Evolutionary conservation across 441 rosid genomes (phyloP).

Genomic region (Euphorbia schlechtendalii): DNA sequence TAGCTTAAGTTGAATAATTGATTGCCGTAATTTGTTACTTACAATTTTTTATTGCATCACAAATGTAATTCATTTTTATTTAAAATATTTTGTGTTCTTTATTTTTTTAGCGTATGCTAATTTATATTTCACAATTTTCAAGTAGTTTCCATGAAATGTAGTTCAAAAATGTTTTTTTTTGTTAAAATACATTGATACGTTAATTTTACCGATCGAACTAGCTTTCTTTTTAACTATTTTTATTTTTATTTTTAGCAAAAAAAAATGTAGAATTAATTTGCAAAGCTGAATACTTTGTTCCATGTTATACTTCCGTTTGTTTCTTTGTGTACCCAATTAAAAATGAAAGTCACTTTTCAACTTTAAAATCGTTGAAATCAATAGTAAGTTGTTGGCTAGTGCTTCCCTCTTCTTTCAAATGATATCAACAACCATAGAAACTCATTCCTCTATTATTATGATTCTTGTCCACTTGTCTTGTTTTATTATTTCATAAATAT

Average conservation of each 20-base stretch:
- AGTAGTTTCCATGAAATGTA: too few relatives aligned
- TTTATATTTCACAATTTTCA: not conserved
- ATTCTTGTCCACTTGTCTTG: not conserved
- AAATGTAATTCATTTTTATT: not conserved
- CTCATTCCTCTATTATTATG: not conserved
- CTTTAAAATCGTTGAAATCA: not conserved
- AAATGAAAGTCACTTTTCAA: not conserved
- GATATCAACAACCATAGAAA: constrained; percentile 9
- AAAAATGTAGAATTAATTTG: too few relatives aligned
- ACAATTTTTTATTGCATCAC: too few relatives aligned
- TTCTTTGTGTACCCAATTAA: too few relatives aligned
- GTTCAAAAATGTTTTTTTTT: too few relatives aligned
- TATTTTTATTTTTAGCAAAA: too few relatives aligned
- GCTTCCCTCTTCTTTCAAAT: constrained; percentile 25
- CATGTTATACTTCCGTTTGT: too few relatives aligned
- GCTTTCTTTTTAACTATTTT: too few relatives aligned
- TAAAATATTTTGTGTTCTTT: too few relatives aligned
- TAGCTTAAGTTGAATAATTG: not conserved
- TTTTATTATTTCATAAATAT: not conserved
- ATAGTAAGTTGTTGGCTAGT: constrained; percentile 16
- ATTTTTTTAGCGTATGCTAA: not conserved
- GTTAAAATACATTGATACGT: too few relatives aligned
- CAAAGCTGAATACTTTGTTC: too few relatives aligned
- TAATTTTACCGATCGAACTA: too few relatives aligned
- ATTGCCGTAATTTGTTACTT: not conserved